A percentile compares a stretch with the other conserved stretches of the same genome.
phyloP scores from a whole-genome alignment of 176 grass and related monocot species.

The Cenchrus purpureus region DNA sequence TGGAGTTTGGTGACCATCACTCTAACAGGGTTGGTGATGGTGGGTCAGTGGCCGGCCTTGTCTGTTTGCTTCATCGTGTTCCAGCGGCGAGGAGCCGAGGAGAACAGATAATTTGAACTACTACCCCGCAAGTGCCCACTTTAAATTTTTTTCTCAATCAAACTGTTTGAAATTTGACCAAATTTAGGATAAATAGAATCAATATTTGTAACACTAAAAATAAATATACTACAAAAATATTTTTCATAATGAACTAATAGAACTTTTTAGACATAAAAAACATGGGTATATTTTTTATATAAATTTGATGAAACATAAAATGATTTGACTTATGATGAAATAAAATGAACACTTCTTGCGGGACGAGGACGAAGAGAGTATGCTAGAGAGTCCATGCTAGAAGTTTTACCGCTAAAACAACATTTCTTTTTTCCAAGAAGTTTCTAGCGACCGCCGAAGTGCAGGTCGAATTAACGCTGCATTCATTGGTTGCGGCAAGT shows the following conservation, averaged over 20 bases:
- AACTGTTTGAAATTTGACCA: too few relatives aligned
- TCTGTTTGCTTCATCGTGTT: background rate
- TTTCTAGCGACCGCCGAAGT: background rate
- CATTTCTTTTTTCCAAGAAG: background rate
- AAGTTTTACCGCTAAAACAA: background rate
- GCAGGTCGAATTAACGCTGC: conserved; percentile 21
- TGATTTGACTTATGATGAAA: too few relatives aligned
- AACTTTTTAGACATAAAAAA: too few relatives aligned
- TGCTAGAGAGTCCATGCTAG: background rate
- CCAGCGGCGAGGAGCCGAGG: background rate
- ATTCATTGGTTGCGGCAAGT: conserved; percentile 41
- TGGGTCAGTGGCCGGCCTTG: background rate
- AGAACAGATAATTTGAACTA: background rate
- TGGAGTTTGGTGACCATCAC: background rate
- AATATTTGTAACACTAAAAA: too few relatives aligned
- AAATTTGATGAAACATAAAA: too few relatives aligned
- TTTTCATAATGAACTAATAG: too few relatives aligned
- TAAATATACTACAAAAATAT: too few relatives aligned
- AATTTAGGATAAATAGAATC: too few relatives aligned
- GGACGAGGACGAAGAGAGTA: too few relatives aligned
- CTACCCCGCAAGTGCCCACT: background rate
- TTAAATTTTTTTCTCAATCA: too few relatives aligned
- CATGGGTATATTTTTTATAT: too few relatives aligned
- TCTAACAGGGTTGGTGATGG: background rate
- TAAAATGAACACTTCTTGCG: too few relatives aligned